Evolutionary conservation across 805 yeast genomes (phyloP), one percentile per base, ranked within the genome.

Genomic region (Nakazawaea peltata): DNA sequence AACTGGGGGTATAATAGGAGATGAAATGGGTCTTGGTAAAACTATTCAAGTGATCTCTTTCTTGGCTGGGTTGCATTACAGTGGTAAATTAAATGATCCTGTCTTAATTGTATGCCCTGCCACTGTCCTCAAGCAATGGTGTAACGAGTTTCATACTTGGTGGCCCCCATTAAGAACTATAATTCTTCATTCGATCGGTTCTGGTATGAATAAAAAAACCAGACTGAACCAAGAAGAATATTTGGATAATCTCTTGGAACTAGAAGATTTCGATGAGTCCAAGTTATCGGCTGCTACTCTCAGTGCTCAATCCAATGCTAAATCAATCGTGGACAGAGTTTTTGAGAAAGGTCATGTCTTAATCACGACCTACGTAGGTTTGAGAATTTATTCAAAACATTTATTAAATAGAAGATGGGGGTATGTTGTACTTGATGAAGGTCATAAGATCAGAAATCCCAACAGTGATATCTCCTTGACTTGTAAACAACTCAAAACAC

Each of bases 21-120:
- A 92, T 57, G 98, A 92, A 55, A 92, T 92, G 98, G 98, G 98
- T 0, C 59, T 92, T 13, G 98, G 98, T 2, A 92, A 92, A 51
- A 92, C 98, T 0, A 81, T 92, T 33, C 97, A 92, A 52, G 73
- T 92, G 7, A 86, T 87, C 29, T 77, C 97, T 1, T 92, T 90
- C 54, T 50, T 92, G 7, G 97, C 97, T 0, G 92, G 95, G 0
- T 63, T 92, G 26, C 95, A 88, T 49, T 83, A 87, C 53, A 81
- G 94, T 13, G 77, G 81, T 0, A 61, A 73, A 39, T 60, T 90
- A 2, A 70, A 74, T 22, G 81, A 78, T 26, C 98, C 98, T 0
- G 81, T 83, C 0, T 50, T 92, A 24, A 67, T 92, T 28, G 96
- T 92, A 0, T 94, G 96, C 45, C 98, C 98, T 0, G 97, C 97